phyloP scores from a whole-genome alignment of 768 basidiomycete genomes.

The Boletus bicolor region DNA sequence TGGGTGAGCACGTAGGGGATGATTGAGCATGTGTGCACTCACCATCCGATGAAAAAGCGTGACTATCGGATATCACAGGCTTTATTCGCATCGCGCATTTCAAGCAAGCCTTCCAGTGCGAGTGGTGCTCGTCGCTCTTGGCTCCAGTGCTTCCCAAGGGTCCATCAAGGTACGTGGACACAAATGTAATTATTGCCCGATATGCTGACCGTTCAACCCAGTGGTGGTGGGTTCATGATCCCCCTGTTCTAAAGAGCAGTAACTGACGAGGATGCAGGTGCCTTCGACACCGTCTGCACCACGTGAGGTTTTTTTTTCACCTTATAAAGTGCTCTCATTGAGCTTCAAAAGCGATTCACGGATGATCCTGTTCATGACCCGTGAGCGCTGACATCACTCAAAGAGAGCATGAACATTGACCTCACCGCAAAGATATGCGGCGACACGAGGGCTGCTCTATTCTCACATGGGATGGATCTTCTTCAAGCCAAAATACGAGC shows the following conservation, averaged over 20 bases:
- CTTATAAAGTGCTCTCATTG: neutral
- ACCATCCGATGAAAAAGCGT: conserved; percentile 2
- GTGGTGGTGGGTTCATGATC: conserved; percentile 8
- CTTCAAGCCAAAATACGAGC: conserved; percentile 11
- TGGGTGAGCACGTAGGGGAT: conserved; percentile 4
- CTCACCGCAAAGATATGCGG: conserved; percentile 6
- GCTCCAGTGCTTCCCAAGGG: conserved; percentile 10
- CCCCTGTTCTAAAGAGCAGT: neutral
- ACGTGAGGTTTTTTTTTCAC: neutral
- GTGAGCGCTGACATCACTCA: neutral
- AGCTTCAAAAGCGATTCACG: conserved; percentile 2
- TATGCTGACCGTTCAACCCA: neutral
- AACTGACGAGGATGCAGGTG: conserved; percentile 5
- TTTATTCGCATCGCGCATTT: conserved; percentile 9
- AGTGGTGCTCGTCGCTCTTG: conserved; percentile 1
- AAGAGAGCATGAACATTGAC: neutral
- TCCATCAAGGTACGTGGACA: conserved; percentile 5
- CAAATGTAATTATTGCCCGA: neutral
- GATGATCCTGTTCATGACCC: conserved; percentile 13
- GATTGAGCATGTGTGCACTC: neutral
- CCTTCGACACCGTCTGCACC: conserved; percentile 11
- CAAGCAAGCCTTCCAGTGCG: conserved; percentile 1
- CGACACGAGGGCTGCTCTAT: conserved; percentile 7
- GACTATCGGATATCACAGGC: conserved; percentile 12
- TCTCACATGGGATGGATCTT: conserved; percentile 14